These are phyloP conservation scores for Tolypocladium pustulatum DNA, from an alignment of 2,329 filamentous ascomycete genomes.

Conservation along the genomic window DNA sequence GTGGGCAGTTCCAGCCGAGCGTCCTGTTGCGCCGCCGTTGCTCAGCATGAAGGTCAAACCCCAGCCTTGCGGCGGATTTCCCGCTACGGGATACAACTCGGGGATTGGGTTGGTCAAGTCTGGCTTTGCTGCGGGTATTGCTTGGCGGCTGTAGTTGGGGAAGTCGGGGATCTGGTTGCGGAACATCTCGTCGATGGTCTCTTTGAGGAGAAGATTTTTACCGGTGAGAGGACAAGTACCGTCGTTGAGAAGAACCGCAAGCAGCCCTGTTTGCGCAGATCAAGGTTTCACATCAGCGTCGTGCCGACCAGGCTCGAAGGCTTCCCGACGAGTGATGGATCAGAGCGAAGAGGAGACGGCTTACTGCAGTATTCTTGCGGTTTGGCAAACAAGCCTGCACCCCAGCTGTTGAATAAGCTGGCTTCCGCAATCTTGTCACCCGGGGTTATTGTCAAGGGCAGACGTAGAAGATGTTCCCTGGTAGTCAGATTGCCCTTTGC, in stretches of 20 bases:
- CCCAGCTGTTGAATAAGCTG: conserved; percentile 45
- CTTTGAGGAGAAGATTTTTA: conserved; percentile 38
- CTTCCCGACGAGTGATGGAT: neutral
- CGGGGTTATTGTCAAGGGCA: conserved; percentile 22
- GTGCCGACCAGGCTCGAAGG: neutral
- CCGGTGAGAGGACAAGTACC: conserved; percentile 49
- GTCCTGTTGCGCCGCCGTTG: conserved; percentile 35
- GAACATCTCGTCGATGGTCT: conserved; percentile 55
- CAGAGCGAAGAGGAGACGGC: conserved; percentile 7
- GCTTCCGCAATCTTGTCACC: conserved; percentile 26
- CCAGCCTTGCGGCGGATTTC: conserved; percentile 51
- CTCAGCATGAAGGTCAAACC: conserved; percentile 48
- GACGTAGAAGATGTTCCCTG: conserved; percentile 42
- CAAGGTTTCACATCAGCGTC: neutral
- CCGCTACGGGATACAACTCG: conserved; percentile 36
- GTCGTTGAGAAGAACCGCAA: conserved; percentile 53
- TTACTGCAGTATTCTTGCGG: conserved; percentile 50
- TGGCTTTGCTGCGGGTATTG: conserved; percentile 34
- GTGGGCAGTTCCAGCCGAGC: conserved; percentile 36
- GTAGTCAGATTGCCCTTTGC: conserved; percentile 27
- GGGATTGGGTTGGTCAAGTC: conserved; percentile 34
- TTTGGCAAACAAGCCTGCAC: conserved; percentile 49
- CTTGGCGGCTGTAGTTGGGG: conserved; percentile 38
- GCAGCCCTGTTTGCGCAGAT: conserved; percentile 32
- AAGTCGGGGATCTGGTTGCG: conserved; percentile 48